Percentiles rank a stretch among this genome's conserved stretches.
Evolutionary conservation across 495 filamentous ascomycete species (phyloP).

Genomic region (Talaromyces wortmannii): DNA sequence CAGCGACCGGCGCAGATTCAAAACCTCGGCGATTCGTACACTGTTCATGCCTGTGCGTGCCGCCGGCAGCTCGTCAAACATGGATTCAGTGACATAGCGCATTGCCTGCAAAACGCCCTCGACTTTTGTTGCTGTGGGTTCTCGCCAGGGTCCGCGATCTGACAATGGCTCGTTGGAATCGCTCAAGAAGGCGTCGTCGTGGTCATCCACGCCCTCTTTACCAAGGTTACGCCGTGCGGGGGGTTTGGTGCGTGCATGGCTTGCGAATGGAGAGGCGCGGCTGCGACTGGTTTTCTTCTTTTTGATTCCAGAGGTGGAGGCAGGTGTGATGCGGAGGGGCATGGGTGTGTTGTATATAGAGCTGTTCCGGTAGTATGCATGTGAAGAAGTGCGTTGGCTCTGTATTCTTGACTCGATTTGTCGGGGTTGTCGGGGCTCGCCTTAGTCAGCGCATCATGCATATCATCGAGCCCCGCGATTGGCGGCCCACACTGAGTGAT

Average conservation of each 20-base stretch:
- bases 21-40: constrained; percentile 59
- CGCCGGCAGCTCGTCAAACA: constrained; percentile 65
- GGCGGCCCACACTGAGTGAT: too few relatives aligned
- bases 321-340: constrained; percentile 39
- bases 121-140: constrained; percentile 41
- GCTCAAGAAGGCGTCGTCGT: constrained; percentile 33
- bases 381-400: too few relatives aligned
- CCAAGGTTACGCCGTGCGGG: constrained; percentile 21
- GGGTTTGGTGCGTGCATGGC: constrained; percentile 52
- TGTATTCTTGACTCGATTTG: too few relatives aligned
- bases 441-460: not conserved
- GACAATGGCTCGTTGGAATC: constrained; percentile 33
- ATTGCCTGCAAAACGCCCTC: constrained; percentile 61
- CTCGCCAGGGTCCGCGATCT: constrained; percentile 28
- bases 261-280: constrained; percentile 42
- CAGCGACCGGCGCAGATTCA: constrained; percentile 58
- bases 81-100: constrained; percentile 49
- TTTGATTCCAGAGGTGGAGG: constrained; percentile 36
- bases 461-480: too few relatives aligned
- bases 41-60: constrained; percentile 65
- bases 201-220: constrained; percentile 19
- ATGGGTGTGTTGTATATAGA: constrained; percentile 16
- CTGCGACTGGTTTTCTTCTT: constrained; percentile 21
- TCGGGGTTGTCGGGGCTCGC: not conserved
- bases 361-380: too few relatives aligned